phyloP scores from a whole-genome alignment of 2,329 filamentous ascomycete genomes.

The Fusarium verrucosum region DNA sequence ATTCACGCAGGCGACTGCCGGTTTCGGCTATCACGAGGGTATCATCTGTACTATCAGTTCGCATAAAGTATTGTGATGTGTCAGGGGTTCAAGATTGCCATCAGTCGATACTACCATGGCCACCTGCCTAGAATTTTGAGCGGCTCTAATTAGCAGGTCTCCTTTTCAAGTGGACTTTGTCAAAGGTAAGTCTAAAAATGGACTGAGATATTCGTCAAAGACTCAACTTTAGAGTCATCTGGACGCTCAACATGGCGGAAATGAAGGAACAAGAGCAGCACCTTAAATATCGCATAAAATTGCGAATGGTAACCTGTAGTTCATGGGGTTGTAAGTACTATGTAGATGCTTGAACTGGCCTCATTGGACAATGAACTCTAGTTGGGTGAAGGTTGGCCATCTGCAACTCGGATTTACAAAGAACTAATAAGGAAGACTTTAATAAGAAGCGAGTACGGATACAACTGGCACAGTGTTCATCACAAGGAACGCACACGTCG shows the following conservation, averaged over 20 bases:
- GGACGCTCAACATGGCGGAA: neutral
- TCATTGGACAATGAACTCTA: neutral
- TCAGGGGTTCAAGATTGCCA: neutral
- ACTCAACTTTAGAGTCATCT: neutral
- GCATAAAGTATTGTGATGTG: neutral
- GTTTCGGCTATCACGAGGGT: neutral
- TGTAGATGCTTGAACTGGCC: neutral
- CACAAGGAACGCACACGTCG: neutral
- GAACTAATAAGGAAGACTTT: neutral
- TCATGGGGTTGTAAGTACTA: neutral
- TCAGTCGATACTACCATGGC: neutral
- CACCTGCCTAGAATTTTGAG: neutral
- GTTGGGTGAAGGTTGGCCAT: neutral
- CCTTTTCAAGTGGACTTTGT: neutral
- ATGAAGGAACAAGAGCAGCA: neutral
- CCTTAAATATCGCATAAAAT: no score
- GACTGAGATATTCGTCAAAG: neutral
- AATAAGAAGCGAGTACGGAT: no score
- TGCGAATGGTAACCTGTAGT: neutral
- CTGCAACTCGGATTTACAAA: neutral
- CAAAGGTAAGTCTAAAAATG: neutral
- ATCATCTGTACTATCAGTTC: neutral
- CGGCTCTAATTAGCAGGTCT: neutral
- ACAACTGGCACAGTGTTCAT: constrained; percentile 18
- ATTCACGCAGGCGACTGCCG: no score